phyloP scores from a whole-genome alignment of 2,329 filamentous ascomycete species.

The Diaporthe longicolla region DNA sequence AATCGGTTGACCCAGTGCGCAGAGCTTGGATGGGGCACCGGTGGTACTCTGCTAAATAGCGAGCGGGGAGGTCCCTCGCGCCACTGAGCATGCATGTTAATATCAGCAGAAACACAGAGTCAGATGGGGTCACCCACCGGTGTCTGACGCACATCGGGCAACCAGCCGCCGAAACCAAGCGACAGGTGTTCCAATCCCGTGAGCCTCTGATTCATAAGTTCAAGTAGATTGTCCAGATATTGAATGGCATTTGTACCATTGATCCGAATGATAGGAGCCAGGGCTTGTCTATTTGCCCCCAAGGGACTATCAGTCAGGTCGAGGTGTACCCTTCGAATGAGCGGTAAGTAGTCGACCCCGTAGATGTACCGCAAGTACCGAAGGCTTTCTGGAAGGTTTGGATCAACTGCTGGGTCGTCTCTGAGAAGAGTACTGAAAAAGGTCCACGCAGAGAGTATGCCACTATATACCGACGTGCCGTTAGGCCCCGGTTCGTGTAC shows the following conservation, averaged over 20 bases:
- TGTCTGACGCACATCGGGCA: neutral
- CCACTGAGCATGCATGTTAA: neutral
- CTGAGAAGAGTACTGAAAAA: neutral
- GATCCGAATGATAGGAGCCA: neutral
- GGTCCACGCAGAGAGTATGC: constrained; percentile 2
- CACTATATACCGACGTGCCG: neutral
- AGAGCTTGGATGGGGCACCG: neutral
- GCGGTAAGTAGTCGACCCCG: neutral
- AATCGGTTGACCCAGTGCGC: neutral
- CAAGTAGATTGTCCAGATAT: neutral
- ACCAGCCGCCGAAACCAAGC: neutral
- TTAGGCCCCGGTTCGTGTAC: no score
- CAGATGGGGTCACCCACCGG: neutral
- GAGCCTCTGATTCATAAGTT: neutral
- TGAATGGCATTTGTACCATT: neutral
- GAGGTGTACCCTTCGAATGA: neutral
- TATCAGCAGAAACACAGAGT: neutral
- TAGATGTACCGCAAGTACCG: neutral
- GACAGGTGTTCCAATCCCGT: neutral
- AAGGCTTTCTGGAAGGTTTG: neutral
- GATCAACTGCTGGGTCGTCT: no score
- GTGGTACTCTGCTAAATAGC: no score
- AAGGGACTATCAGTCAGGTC: neutral
- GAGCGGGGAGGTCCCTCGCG: neutral
- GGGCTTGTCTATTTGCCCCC: neutral